Evolutionary conservation across 306 rosid species (phyloP).

Genomic region (Glycyrrhiza uralensis): DNA sequence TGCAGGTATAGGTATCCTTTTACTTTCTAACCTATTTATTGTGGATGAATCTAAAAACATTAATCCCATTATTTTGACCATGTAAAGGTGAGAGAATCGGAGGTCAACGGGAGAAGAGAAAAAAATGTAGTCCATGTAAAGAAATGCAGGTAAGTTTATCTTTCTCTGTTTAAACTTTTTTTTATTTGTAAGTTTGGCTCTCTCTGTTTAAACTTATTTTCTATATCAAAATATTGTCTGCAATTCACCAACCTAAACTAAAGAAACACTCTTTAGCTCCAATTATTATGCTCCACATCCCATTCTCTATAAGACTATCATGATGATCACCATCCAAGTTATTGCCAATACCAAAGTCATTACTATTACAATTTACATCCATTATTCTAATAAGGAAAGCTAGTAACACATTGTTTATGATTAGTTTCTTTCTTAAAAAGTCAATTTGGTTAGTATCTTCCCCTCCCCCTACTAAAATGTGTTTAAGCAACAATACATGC

Average conservation of each 20-base stretch:
- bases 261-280: constrained; percentile 33
- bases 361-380: background rate
- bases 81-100: constrained; percentile 70
- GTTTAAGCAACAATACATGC: constrained; percentile 21
- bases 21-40: background rate
- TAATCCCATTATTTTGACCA: constrained; percentile 18
- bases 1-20: background rate
- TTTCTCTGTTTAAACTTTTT: constrained; percentile 1
- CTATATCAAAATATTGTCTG: constrained; percentile 9
- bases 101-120: constrained; percentile 65
- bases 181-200: constrained; percentile 39
- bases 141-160: constrained; percentile 70
- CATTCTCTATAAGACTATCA: constrained; percentile 21
- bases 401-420: background rate
- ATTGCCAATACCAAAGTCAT: constrained; percentile 28
- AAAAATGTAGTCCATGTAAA: constrained; percentile 69
- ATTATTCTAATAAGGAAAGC: background rate
- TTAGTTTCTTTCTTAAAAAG: no score
- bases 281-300: constrained; percentile 38
- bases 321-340: constrained; percentile 30
- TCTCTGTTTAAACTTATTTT: constrained; percentile 5
- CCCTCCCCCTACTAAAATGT: background rate
- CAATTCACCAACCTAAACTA: constrained; percentile 40
- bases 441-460: no score
- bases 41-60: constrained; percentile 22